A percentile compares a stretch with the other conserved stretches of the same genome.
Conservation (phyloP, 2,329 filamentous ascomycete genomes). For the Clonostachys rhizophaga region DNA sequence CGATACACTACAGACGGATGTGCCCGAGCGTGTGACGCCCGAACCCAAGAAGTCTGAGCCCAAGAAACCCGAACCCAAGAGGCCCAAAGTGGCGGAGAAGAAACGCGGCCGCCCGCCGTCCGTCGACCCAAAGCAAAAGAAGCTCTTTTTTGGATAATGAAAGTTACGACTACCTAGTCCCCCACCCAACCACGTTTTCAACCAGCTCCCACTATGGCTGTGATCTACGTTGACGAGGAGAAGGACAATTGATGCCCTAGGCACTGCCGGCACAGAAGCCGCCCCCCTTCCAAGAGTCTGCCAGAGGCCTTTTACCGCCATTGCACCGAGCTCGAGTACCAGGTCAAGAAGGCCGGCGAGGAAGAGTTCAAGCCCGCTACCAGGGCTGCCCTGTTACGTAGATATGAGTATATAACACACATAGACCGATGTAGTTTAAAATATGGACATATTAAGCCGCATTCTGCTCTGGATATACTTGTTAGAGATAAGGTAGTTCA, state of each 20-base stretch:
- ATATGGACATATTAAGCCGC: no score
- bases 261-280: constrained; percentile 63
- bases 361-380: constrained; percentile 3
- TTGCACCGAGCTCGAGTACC: constrained; percentile 58
- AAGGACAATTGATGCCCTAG: constrained; percentile 64
- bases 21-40: not conserved
- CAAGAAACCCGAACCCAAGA: constrained; percentile 26
- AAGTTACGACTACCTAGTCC: not conserved
- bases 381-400: constrained; percentile 44
- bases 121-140: constrained; percentile 43
- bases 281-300: constrained; percentile 75
- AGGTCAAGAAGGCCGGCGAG: constrained; percentile 27
- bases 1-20: constrained; percentile 64
- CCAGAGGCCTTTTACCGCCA: constrained; percentile 72
- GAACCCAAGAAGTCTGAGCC: constrained; percentile 13
- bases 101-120: constrained; percentile 27
- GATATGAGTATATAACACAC: no score
- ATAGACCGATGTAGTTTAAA: no score
- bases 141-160: constrained; percentile 43
- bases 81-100: constrained; percentile 23
- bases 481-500: no score
- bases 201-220: constrained; percentile 1
- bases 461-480: no score
- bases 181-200: no score
- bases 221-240: constrained; percentile 76